phyloP scores from a whole-genome alignment of 768 basidiomycete species.

The Psilocybe tampanensis region DNA sequence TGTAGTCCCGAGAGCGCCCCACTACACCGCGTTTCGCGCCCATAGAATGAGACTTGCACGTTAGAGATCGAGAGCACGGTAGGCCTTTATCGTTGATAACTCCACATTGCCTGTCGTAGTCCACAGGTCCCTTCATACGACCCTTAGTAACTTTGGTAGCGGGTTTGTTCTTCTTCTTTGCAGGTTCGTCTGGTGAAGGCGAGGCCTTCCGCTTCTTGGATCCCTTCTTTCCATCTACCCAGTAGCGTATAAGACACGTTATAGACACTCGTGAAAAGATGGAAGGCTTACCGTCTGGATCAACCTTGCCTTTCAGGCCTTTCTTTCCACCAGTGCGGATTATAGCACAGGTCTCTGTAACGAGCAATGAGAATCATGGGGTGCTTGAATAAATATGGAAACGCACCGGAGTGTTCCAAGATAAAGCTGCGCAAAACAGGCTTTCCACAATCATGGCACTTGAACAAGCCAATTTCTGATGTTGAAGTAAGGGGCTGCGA shows the following conservation, averaged over 20 bases:
- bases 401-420: slow-evolving; percentile 71
- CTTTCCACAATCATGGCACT: slow-evolving; percentile 82
- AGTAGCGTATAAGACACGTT: not conserved
- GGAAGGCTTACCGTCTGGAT: slow-evolving; percentile 47
- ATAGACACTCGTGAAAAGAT: not conserved
- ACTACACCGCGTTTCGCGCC: slow-evolving; percentile 92
- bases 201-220: slow-evolving; percentile 82
- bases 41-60: slow-evolving; percentile 98
- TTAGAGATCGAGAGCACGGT: slow-evolving; percentile 92
- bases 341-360: slow-evolving; percentile 60
- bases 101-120: slow-evolving; percentile 92
- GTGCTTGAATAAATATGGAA: not conserved
- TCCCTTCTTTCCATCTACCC: slow-evolving; percentile 46
- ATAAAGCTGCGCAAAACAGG: slow-evolving; percentile 77
- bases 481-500: slow-evolving; percentile 69
- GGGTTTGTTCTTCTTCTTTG: slow-evolving; percentile 78
- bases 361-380: slow-evolving; percentile 2
- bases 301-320: slow-evolving; percentile 54
- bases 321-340: slow-evolving; percentile 59
- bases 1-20: slow-evolving; percentile 82
- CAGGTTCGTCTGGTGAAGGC: slow-evolving; percentile 66
- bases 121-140: slow-evolving; percentile 82
- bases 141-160: slow-evolving; percentile 76
- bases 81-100: slow-evolving; percentile 95
- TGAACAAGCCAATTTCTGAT: slow-evolving; percentile 63